Conservation (phyloP, 768 basidiomycete genomes). For the Trametes meyenii region DNA sequence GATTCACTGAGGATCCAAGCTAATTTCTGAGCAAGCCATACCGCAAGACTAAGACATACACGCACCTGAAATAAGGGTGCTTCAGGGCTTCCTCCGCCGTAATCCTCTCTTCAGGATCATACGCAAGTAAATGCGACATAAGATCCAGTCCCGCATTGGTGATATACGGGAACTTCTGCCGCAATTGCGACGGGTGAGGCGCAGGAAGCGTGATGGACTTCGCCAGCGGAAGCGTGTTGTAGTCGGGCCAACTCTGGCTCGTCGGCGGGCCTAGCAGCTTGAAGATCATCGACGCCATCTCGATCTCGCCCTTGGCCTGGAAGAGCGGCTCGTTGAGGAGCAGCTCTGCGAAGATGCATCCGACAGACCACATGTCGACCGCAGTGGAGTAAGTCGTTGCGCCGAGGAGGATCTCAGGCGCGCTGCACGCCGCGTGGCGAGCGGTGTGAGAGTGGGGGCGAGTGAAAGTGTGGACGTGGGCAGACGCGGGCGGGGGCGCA, state of each 20-base stretch:
- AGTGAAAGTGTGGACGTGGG: conserved; percentile 22
- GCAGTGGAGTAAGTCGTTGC: conserved; percentile 93
- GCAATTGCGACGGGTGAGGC: conserved; percentile 73
- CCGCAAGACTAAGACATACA: neutral
- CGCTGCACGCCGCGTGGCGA: conserved; percentile 47
- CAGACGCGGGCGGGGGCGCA: neutral
- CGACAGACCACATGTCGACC: conserved; percentile 98
- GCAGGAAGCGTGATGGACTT: conserved; percentile 78
- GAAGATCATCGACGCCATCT: conserved; percentile 92
- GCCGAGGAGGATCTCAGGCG: conserved; percentile 94
- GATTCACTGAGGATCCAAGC: conserved; percentile 63
- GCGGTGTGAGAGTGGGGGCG: conserved; percentile 6
- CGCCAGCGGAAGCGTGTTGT: conserved; percentile 73
- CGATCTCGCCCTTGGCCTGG: conserved; percentile 94
- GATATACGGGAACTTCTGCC: conserved; percentile 85
- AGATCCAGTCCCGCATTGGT: conserved; percentile 85
- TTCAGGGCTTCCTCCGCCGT: conserved; percentile 87
- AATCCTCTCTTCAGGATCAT: conserved; percentile 87
- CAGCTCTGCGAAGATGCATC: conserved; percentile 97
- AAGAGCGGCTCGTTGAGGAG: conserved; percentile 96
- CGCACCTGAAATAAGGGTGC: conserved; percentile 91
- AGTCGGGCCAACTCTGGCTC: conserved; percentile 84
- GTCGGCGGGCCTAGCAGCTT: conserved; percentile 95
- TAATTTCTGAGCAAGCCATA: neutral
- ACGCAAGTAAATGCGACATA: conserved; percentile 77